These are phyloP conservation scores for Fusarium subglutinans DNA, from an alignment of 2,329 filamentous ascomycete genomes.

Conservation along the genomic window DNA sequence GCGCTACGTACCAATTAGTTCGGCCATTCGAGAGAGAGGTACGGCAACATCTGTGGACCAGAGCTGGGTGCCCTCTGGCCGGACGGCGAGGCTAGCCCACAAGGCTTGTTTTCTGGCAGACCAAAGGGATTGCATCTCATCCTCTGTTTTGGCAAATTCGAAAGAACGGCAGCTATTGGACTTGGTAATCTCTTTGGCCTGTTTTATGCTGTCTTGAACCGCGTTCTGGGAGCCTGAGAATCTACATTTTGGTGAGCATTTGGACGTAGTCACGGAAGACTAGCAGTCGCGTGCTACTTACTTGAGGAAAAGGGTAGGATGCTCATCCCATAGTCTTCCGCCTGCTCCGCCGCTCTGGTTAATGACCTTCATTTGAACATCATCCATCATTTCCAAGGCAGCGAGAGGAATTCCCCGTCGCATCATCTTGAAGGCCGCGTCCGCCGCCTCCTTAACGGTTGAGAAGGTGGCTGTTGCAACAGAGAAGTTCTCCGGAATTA, in stretches of 20 bases:
- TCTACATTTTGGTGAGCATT: conserved; percentile 14
- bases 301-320: conserved; percentile 79
- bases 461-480: conserved; percentile 72
- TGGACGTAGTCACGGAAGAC: too few species aligned
- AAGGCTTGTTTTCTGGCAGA: not conserved
- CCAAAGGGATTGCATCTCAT: not conserved
- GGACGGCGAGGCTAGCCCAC: not conserved
- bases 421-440: conserved; percentile 71
- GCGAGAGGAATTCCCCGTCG: conserved; percentile 72
- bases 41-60: not conserved
- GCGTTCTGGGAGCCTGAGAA: conserved; percentile 72
- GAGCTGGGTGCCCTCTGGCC: not conserved
- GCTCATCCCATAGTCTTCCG: conserved; percentile 70
- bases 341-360: conserved; percentile 54
- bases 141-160: not conserved
- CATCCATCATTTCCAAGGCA: conserved; percentile 71
- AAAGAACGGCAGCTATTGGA: not conserved
- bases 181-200: conserved; percentile 63
- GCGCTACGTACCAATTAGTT: not conserved
- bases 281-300: conserved; percentile 5
- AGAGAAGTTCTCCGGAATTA: conserved; percentile 69
- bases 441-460: conserved; percentile 68
- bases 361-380: conserved; percentile 69
- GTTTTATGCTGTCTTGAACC: conserved; percentile 68
- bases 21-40: not conserved